Evolutionary conservation across 257 asterid genomes (phyloP).

Genomic region (Agastache rugosa): DNA sequence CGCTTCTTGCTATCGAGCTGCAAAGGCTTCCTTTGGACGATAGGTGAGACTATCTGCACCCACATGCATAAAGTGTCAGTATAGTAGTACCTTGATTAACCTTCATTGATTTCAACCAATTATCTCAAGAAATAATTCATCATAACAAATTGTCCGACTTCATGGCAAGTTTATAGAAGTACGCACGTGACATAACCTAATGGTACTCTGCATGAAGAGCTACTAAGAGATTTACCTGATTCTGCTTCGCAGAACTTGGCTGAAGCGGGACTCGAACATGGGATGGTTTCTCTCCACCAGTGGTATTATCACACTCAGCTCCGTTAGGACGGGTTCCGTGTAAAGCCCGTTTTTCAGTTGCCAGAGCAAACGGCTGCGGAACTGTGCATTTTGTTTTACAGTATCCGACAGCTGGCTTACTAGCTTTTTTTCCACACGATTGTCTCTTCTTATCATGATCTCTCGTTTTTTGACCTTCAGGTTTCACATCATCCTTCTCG

Average conservation of each 20-base stretch:
- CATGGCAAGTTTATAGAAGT: background rate
- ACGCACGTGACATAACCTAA: background rate
- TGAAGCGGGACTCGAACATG: conserved; percentile 40
- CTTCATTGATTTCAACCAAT: background rate
- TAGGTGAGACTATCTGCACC: conserved; percentile 57
- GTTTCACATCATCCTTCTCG: conserved; percentile 40
- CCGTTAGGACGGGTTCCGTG: conserved; percentile 57
- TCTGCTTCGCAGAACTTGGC: conserved; percentile 48
- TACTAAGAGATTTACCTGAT: conserved; percentile 49
- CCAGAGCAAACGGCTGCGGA: conserved; percentile 89
- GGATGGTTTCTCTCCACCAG: conserved; percentile 44
- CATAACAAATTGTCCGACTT: background rate
- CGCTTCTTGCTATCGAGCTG: conserved; percentile 74
- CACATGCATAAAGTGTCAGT: conserved; percentile 28
- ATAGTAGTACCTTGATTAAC: conserved; percentile 17
- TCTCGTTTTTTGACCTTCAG: conserved; percentile 43
- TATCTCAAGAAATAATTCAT: conserved; percentile 20
- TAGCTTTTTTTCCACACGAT: conserved; percentile 46
- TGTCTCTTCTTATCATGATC: conserved; percentile 50
- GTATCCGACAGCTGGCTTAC: conserved; percentile 53
- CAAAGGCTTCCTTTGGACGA: conserved; percentile 61
- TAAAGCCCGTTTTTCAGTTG: conserved; percentile 82
- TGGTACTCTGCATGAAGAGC: background rate
- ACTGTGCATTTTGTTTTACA: conserved; percentile 73
- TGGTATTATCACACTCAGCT: conserved; percentile 48